Conservation (phyloP, 192 early-diverging fungal species). For the Phlyctochytrium planicorne region DNA sequence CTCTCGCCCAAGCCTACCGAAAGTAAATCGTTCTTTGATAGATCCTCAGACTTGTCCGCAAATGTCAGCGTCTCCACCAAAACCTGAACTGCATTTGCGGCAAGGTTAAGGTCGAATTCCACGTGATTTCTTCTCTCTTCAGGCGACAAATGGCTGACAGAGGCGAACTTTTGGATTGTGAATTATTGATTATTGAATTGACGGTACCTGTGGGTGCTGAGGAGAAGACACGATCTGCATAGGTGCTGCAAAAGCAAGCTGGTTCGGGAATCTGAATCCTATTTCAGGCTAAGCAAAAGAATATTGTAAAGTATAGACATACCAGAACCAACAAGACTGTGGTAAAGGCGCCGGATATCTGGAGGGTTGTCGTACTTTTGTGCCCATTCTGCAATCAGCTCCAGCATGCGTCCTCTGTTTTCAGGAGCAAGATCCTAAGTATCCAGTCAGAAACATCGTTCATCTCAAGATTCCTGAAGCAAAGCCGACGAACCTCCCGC, state of each 20-base stretch:
- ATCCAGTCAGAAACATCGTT: background rate
- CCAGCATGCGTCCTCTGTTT: constrained; percentile 21
- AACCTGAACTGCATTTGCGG: constrained; percentile 17
- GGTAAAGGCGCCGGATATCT: constrained; percentile 20
- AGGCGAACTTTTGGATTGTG: background rate
- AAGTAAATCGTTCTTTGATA: constrained; percentile 12
- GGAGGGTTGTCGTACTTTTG: background rate
- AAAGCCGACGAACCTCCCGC: constrained; percentile 4
- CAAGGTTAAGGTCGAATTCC: constrained; percentile 10
- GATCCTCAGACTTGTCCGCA: background rate
- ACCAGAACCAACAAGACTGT: constrained; percentile 13
- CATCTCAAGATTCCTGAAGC: background rate
- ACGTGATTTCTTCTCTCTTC: constrained; percentile 27
- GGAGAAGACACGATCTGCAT: background rate
- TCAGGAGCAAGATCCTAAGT: constrained; percentile 19
- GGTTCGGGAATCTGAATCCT: constrained; percentile 22
- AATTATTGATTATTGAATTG: constrained; percentile 3
- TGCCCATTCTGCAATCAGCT: constrained; percentile 26
- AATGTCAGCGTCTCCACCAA: constrained; percentile 14
- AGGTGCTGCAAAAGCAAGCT: background rate
- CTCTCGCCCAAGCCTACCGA: background rate
- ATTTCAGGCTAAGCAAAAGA: background rate
- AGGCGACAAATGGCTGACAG: background rate
- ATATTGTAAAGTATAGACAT: background rate
- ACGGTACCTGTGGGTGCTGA: background rate